phyloP scores from a whole-genome alignment of 2,329 filamentous ascomycete genomes.

The Paramyrothecium sp. region DNA sequence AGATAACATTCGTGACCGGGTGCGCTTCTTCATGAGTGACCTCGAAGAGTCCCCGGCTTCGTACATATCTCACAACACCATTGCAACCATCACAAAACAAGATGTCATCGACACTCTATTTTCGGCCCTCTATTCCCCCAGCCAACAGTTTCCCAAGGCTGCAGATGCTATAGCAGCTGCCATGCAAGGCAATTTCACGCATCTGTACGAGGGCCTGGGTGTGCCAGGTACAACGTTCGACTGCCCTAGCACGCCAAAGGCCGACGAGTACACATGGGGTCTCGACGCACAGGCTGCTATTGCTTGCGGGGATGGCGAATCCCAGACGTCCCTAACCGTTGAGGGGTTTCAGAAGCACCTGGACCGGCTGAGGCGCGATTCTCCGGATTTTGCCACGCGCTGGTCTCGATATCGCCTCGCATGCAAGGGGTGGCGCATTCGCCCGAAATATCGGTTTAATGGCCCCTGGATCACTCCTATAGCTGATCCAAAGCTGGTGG shows the following conservation, averaged over 20 bases:
- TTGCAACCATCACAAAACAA: not conserved
- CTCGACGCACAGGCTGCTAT: not conserved
- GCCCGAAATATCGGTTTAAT: constrained; percentile 28
- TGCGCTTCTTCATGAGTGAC: not conserved
- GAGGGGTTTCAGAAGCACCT: not conserved
- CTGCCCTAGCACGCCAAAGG: not conserved
- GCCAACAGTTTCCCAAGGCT: not conserved
- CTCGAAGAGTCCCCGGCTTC: not conserved
- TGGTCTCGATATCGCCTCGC: constrained; percentile 24
- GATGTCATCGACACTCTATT: not conserved
- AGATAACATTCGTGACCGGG: not conserved
- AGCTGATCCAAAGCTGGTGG: constrained; percentile 10
- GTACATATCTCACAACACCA: not conserved
- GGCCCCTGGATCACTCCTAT: constrained; percentile 14
- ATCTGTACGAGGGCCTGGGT: not conserved
- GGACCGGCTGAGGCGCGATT: not conserved
- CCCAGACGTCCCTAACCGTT: not conserved
- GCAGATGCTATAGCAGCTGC: not conserved
- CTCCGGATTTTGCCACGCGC: constrained; percentile 13
- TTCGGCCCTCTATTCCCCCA: not conserved
- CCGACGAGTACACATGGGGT: not conserved
- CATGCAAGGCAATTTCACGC: not conserved
- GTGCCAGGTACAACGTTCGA: not conserved
- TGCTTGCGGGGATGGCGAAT: not conserved
- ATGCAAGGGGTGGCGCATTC: constrained; percentile 28